Percentiles rank a stretch among this genome's conserved stretches.
Conservation (phyloP, 306 rosid species). For the Potentilla sterilis region DNA sequence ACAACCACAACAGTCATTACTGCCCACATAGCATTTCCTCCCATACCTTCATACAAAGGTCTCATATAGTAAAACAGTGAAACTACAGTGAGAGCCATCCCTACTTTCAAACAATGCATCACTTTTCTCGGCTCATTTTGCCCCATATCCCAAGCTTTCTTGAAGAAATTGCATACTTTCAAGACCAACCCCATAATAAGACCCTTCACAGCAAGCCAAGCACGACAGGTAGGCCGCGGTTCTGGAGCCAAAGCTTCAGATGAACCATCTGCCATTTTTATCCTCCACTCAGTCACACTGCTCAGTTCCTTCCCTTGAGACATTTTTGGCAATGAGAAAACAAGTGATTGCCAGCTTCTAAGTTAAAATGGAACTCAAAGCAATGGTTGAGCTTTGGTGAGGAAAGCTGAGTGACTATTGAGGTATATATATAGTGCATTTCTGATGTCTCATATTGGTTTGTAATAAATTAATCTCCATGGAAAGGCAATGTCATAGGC, state of each 20-base stretch:
- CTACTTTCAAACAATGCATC: slow-evolving; percentile 73
- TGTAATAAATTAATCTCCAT: slow-evolving; percentile 1
- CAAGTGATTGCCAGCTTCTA: neutral
- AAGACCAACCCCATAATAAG: slow-evolving; percentile 29
- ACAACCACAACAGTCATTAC: slow-evolving; percentile 79
- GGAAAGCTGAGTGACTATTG: slow-evolving; percentile 11
- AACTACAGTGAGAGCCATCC: slow-evolving; percentile 72
- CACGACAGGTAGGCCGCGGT: slow-evolving; percentile 12
- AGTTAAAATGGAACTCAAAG: neutral
- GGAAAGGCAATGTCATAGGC: slow-evolving; percentile 10
- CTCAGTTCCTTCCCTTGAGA: slow-evolving; percentile 29
- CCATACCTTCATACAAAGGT: slow-evolving; percentile 73
- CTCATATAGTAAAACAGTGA: slow-evolving; percentile 71
- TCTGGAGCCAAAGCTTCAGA: slow-evolving; percentile 31
- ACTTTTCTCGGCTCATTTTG: slow-evolving; percentile 75
- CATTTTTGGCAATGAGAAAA: slow-evolving; percentile 16
- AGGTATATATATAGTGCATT: slow-evolving; percentile 29
- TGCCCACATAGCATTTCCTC: slow-evolving; percentile 86
- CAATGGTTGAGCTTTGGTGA: slow-evolving; percentile 12
- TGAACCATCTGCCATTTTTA: slow-evolving; percentile 44
- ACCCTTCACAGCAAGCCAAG: slow-evolving; percentile 32
- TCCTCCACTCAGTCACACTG: slow-evolving; percentile 58
- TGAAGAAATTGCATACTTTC: slow-evolving; percentile 45
- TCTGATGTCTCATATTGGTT: slow-evolving; percentile 7
- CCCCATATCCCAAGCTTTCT: slow-evolving; percentile 73